Base-by-base conservation (phyloP, 2,329 filamentous ascomycete genomes). In the Pyrenophora graminea region DNA sequence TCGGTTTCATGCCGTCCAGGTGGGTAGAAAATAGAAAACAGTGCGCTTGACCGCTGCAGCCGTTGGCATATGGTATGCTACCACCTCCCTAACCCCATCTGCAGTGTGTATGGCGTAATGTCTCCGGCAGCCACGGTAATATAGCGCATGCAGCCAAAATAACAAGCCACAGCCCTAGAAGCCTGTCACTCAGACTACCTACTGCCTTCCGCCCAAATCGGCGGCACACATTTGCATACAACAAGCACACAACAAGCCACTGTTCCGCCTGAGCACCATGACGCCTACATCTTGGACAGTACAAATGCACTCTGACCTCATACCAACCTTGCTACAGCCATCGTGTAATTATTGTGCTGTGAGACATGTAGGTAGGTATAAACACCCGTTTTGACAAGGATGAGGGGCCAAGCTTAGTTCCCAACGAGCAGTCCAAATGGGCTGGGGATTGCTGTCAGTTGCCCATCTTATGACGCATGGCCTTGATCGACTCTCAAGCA, bases 161-260 rank as follows among this genome's bases (percentile, higher is more conserved):
- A 2, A 7, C 10, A 12, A 30, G 27, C 27, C 27, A 30, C 27
- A 30, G 27, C 27, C 27, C 27, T 30, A 30, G 27, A 30, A 30
- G 27, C 27, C 27, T 10, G 27, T 30, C 27, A 30, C 27, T 30
- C 10, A 8, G 10, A 30, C 27, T 30, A 30, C 27, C 27, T 30
- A 30, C 27, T 30, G 27, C 27, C 9, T 10, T 12, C 9, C 27
- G 27, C 27, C 9, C 27, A 17, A 33, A 27, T 44, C 45, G 30
- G 32, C 41, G 32, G 36, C 25, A 43, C 43, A 39, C 41, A 38
- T 53, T 48, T 41, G 44, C 40, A 36, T 38, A 17, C 18, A 48
- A 34, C 18, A 43, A 9, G 27, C 27, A 30, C 27, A 30, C 27
- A 25, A 6, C 23, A 41, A 48, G 44, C 18, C 48, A n/a, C 13